Base-by-base conservation (phyloP, 2,329 filamentous ascomycete species). In the Achaetomium macrosporum region DNA sequence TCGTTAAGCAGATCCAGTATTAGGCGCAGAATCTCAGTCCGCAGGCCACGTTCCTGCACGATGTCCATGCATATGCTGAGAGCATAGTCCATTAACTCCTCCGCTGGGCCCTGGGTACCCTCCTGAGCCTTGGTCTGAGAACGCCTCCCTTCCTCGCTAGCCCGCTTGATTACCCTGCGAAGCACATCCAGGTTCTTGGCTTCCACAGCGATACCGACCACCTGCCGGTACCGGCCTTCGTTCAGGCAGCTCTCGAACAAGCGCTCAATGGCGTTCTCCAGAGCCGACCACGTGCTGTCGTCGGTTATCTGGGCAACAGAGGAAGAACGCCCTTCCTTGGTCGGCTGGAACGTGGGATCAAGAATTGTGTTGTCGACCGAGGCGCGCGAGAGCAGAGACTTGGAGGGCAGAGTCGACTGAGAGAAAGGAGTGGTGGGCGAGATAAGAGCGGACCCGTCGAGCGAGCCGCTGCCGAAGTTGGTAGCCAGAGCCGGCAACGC, bases 21-120 rank as follows among this genome's bases (percentile, higher is more conserved):
- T 42, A 99, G 78, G 63, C 87, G 85, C 54, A 99, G 73, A 49
- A 99, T 96, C 75, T 93, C 77, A 35, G 79, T 82, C 57, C 93
- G 84, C 65, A 97, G 81, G 44, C 85, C 84, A 49, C 92, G 83
- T 73, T 99, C 93, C 71, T 97, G 93, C 16, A 99, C 90, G 56
- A 97, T 86, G 57, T 95, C 91, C 90, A 99, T 95, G 76, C 92
- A 96, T 61, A 99, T 95, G 61, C 91, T 84, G 57, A 99, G 74
- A 17, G 93, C 87, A 65, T 99, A 99, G 62, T 99, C 93, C 85
- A 99, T 93, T 53, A 99, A 73, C 68, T 97, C 92, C 67, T 97
- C 91, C 16, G 90, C 86, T 29, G 85, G 82, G 3, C 81, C 78
- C 45, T 75, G 71, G 11, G 69, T 68, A 41, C 73, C 71, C 19